phyloP scores from a whole-genome alignment of 129 eudicot genomes.

The Calendula officinalis region DNA sequence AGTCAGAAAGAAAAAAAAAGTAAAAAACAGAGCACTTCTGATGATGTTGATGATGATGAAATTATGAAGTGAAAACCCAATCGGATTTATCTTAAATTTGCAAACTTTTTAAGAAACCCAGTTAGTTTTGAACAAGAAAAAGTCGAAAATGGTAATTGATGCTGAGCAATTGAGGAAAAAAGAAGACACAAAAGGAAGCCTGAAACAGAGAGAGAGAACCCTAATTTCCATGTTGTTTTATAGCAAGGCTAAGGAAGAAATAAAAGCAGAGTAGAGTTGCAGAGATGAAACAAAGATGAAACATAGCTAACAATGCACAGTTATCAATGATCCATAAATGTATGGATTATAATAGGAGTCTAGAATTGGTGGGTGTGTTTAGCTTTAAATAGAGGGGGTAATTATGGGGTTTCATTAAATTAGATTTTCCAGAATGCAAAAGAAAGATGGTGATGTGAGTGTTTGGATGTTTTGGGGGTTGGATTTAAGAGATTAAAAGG shows the following conservation, averaged over 20 bases:
- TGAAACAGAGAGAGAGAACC: conserved; percentile 24
- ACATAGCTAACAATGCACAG: conserved; percentile 36
- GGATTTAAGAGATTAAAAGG: conserved; percentile 22
- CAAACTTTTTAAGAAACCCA: conserved; percentile 18
- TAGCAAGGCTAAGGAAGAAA: conserved; percentile 47
- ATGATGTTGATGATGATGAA: conserved; percentile 26
- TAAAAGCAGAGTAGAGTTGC: conserved; percentile 33
- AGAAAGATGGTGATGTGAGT: conserved; percentile 26
- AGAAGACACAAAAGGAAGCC: conserved; percentile 17
- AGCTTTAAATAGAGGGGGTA: conserved; percentile 29
- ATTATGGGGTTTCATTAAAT: conserved; percentile 36
- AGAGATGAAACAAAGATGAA: conserved; percentile 26
- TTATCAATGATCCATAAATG: conserved; percentile 38
- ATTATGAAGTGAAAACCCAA: conserved; percentile 26
- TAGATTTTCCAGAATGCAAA: conserved; percentile 15
- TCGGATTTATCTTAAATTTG: conserved; percentile 18
- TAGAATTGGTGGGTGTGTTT: conserved; percentile 26
- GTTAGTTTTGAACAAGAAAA: conserved; percentile 28
- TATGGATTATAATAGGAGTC: conserved; percentile 15
- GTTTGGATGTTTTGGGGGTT: conserved; percentile 29
- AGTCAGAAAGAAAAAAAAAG: neutral
- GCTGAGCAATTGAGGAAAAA: conserved; percentile 17
- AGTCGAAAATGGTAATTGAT: conserved; percentile 26
- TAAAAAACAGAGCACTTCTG: conserved; percentile 25
- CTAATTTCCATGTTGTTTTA: conserved; percentile 35